Base-by-base conservation (phyloP, 225 moss, liverwort and hornwort genomes). In the Marchantia paleacea region DNA sequence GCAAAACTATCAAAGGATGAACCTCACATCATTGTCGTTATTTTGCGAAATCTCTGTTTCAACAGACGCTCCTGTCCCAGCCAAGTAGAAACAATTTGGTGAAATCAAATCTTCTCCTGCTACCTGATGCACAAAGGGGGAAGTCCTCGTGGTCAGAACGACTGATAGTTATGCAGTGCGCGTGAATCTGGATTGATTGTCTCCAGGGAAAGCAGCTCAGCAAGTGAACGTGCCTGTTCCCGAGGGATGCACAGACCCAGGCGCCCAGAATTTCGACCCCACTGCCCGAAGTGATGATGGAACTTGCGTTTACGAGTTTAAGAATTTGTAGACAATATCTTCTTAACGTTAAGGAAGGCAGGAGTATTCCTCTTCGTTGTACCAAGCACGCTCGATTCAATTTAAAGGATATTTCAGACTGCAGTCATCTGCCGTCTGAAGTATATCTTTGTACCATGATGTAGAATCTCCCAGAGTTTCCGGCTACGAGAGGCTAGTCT, bases 261-360 rank as follows among this genome's bases (percentile, higher is more conserved):
- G 55, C 24, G 93, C 92, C 31, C 54, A 68, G 50, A 94, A 97
- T 78, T 92, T 83, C 78, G 88, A 91, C 79, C 93, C 92, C 48
- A 90, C 88, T 69, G 91, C 90, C 29, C 88, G 91, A 66, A 94
- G 93, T 66, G 97, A 95, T 29, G 92, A 95, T 66, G 90, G 94
- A 12, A 81, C 81, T 53, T 97, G 87, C 77, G 86, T 87, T 12
- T 93, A 94, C 80, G 92, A 93, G 26, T 97, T 95, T 80, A 88
- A 90, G 61, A 73, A 85, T n/a, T 50, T 82, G n/a, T 81, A 83
- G 58, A 11, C 50, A 71, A 25, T 24, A 52, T 30, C 48, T 72
- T 39, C 15, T 30, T 28, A n/a, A 28, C 15, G 31, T 28, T 53
- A 15, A 7, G 10, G 53, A 53, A 26, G 55, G 12, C 15, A 73